Base-by-base conservation (phyloP, 2,329 filamentous ascomycete genomes). In the Blastomyces silverae region DNA sequence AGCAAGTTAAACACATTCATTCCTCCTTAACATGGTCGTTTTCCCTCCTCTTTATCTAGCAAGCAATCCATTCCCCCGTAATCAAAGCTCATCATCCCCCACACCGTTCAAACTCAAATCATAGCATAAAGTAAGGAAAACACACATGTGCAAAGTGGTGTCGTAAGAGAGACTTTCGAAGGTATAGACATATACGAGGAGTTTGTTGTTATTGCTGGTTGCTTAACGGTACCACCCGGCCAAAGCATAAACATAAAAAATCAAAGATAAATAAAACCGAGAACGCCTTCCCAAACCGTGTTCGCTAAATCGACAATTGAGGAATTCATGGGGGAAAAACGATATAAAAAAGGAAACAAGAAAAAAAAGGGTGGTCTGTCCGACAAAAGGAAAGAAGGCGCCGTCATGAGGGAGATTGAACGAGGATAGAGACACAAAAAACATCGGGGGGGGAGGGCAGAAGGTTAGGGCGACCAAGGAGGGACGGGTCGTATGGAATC, bases 231-330 rank as follows among this genome's bases (percentile, higher is more conserved):
- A n/a, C 34, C 55, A 22, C 55, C 55, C 34, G 20, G 37, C 3
- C 17, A 39, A 31, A 60, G 5, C 7, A 31, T 28, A n/a, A 60
- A 48, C 6, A 17, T 11, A 25, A 39, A 58, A 58, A 58, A 22
- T 2, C 17, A 59, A 20, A n/a, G 20, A n/a, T 37, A 46, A 59
- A 31, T n/a, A 31, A 31, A 61, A 37, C 11, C 59, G 1, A 59
- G 64, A 70, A 70, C 61, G 55, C 64, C 67, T 65, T 53, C 66
- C 66, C 67, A 65, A 63, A 70, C 69, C 70, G 66, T 68, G 67
- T 69, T 70, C 73, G 72, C 73, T 74, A 72, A 73, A 70, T 69
- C 60, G 56, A 64, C 52, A 58, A 58, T 62, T 42, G 25, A 42
- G 25, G 39, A 42, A 60, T 17, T 13, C n/a, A 60, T n/a, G 31